Evolutionary conservation across 345 rosid species (phyloP), one percentile per base, ranked within the genome.

Genomic region (Hibiscus mutabilis): DNA sequence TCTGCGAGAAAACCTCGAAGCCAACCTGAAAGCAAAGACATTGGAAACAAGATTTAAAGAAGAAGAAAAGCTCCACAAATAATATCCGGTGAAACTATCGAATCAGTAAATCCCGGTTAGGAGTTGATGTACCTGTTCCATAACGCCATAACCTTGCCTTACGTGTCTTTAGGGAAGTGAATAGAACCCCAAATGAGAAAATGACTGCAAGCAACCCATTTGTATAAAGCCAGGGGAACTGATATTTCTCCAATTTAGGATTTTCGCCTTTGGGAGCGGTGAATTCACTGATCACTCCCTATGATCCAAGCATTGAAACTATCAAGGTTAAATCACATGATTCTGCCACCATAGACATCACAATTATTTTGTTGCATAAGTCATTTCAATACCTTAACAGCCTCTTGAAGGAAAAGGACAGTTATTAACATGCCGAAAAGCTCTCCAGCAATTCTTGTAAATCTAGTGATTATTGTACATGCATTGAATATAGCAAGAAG

Each of bases 401-500:
- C 93, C 82, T 92, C 90, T 82, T 92, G 96, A 69, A 92, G 81
- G 75, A 92, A 92, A 40, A 89, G 85, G 76, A 89, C 88, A 35
- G 91, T 76, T 44, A 88, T 92, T 79, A 92, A 62, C 93, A 88
- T 86, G 80, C 93, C 96, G 71, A 89, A 89, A 60, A 88, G 86
- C 71, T 92, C 96, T 2, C 86, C 96, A 19, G 88, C 93, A 14
- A 92, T 78, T 82, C 97, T 84, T 1, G 92, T 88, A 75, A 92
- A 92, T 71, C 83, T 83, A 9, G 70, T 74, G 70, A 89, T 87
- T 75, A 92, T 70, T 42, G 70, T 81, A 47, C 93, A 83, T 0
- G 92, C 89, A 66, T 57, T 57, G 33, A 57, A 57, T 57, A 57
- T 57, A 60, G 93, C 91, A 40, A 89, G 89, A 75, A 89, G 86